Base-by-base conservation (phyloP, 805 yeast genomes). In the Candida yuanshanica region DNA sequence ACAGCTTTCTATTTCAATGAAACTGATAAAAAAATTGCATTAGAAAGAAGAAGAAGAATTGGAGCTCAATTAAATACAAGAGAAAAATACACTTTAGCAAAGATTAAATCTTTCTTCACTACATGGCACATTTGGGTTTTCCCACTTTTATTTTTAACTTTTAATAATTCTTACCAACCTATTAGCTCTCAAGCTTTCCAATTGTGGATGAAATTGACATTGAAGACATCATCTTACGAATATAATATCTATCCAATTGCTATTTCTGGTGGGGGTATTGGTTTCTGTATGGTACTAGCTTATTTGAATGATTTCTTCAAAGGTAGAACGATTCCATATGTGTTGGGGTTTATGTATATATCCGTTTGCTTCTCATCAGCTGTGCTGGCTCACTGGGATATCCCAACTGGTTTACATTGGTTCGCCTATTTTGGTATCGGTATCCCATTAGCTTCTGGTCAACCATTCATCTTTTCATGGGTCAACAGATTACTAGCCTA, bases 401-500 rank as follows among this genome's bases (percentile, higher is more conserved):
- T 75, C 22, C 73, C 75, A 2, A 55, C 47, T 12, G 74, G 72
- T 2, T 63, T 68, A 22, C 76, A 74, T 42, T 75, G 78, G 74
- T 56, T 70, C n/a, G 60, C 69, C 17, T 77, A 72, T 52, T 74
- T 67, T 46, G 47, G 74, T 35, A 56, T 69, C 5, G 77, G 77
- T 4, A 55, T 70, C 13, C 77, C 79, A 8, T 61, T 72, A 0
- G 51, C 71, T 5, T 70, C 69, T 70, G 81, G 77, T 4, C 80
- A 73, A 59, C 79, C 80, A 4, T 68, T 70, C 46, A 70, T 75
- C n/a, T 75, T 68, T 42, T 63, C 77, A 4, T 77, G 81, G 81
- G 66, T 75, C 29, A 76, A 76, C 48, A 61, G 75, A 25, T 49
- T 70, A 18, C 52, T 76, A 21, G 60, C 63, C 24, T 41, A 48